Base-by-base conservation (phyloP, 352 stramenopile species). In the Globisporangium lucens region DNA sequence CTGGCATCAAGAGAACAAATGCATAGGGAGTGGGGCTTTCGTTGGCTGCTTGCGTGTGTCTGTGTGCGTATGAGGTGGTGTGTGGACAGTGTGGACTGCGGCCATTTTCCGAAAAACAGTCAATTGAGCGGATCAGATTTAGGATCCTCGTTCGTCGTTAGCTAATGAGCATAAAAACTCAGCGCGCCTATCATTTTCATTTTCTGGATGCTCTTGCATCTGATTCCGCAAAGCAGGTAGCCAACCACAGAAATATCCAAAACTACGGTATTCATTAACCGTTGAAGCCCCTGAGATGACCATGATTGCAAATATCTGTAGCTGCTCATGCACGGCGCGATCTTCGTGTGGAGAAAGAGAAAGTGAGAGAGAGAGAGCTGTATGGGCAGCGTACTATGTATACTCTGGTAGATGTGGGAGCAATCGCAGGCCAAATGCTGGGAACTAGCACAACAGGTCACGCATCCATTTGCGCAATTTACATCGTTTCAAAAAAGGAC, bases 151-250 rank as follows among this genome's bases (percentile, higher is more conserved):
- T 27, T 12, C 51, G 5, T 13, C 20, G 30, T 66, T 60, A 66
- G 51, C 47, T 66, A 49, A 66, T 66, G 29, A 10, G 0, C 8
- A 43, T 9, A 56, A 58, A n/a, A n/a, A 20, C 41, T 5, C 41
- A 46, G 15, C 20, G 35, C 61, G 46, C 27, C 61, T 7, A n/a
- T 63, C 30, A 27, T 30, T n/a, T 61, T 63, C 30, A 27, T 30
- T n/a, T 61, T 61, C 30, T 63, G 35, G 13, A 12, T 33, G 36
- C 10, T 55, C 9, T n/a, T 29, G n/a, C 22, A 64, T 64, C 58
- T 56, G 58, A 56, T 64, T 43, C 58, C 9, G 17, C 41, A 30
- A 33, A 53, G 22, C 58, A 64, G 38, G 20, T 29, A 41, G 36
- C 12, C 53, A 29, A 27, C 24, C 24, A 24, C 29, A 15, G 4